Evolutionary conservation across 805 yeast genomes (phyloP).

Genomic region (Metschnikowia colocasiae): DNA sequence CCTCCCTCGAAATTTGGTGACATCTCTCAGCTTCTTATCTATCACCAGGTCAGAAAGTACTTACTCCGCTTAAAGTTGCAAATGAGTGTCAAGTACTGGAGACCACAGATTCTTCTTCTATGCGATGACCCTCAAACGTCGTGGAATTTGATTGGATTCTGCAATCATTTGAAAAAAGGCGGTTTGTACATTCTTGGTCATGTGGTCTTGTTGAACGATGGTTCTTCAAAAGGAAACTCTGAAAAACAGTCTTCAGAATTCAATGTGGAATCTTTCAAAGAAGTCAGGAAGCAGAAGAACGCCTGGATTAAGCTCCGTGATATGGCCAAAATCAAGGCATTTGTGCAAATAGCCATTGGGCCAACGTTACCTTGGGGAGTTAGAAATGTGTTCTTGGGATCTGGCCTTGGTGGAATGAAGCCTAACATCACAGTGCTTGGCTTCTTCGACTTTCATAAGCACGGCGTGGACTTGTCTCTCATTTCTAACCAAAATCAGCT

Average conservation of each 20-base stretch:
- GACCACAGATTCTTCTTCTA: conserved; percentile 87
- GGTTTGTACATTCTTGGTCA: conserved; percentile 92
- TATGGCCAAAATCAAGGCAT: conserved; percentile 75
- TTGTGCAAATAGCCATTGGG: conserved; percentile 87
- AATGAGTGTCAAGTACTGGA: conserved; percentile 92
- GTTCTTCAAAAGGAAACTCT: conserved; percentile 14
- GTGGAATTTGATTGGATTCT: conserved; percentile 88
- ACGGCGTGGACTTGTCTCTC: conserved; percentile 31
- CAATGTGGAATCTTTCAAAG: conserved; percentile 50
- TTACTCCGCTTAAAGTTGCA: conserved; percentile 77
- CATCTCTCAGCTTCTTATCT: conserved; percentile 90
- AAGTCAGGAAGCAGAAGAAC: conserved; percentile 63
- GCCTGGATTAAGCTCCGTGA: conserved; percentile 89
- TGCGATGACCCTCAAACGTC: conserved; percentile 90
- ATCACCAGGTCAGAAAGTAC: conserved; percentile 95
- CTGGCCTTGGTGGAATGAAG: conserved; percentile 98
- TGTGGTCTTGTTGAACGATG: conserved; percentile 62
- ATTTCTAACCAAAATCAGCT: conserved; percentile 18
- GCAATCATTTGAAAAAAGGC: conserved; percentile 93
- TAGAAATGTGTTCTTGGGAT: conserved; percentile 83
- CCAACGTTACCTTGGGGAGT: conserved; percentile 93
- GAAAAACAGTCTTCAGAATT: conserved; percentile 23
- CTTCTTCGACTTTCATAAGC: conserved; percentile 63
- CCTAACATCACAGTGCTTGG: conserved; percentile 95
- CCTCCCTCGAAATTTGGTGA: conserved; percentile 99